Conservation (phyloP, 2,329 filamentous ascomycete genomes). For the Xylaria sp. region DNA sequence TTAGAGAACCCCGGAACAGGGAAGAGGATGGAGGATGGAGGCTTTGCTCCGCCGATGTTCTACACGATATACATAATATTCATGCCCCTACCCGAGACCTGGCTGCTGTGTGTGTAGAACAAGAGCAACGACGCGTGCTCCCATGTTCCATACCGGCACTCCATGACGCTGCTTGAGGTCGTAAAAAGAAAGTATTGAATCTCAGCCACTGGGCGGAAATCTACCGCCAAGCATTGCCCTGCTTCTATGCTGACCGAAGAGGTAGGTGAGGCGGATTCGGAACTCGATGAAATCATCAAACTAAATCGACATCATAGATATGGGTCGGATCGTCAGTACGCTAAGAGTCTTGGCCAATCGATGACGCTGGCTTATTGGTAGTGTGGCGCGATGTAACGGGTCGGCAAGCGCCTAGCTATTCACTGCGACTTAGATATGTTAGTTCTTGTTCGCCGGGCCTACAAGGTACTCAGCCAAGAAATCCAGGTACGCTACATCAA, state of each 20-base stretch:
- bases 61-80: constrained; percentile 1
- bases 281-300: constrained; percentile 44
- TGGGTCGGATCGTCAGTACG: constrained; percentile 1
- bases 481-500: too few species aligned
- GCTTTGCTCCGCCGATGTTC: constrained; percentile 20
- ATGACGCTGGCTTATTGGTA: not conserved
- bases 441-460: too few species aligned
- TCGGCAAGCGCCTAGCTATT: too few species aligned
- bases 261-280: not conserved
- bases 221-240: not conserved
- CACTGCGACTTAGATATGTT: too few species aligned
- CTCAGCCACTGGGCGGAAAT: not conserved
- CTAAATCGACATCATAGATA: constrained; percentile 39
- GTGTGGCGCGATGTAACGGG: not conserved
- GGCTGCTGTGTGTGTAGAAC: not conserved
- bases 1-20: not conserved
- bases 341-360: not conserved
- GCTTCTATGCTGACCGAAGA: not conserved
- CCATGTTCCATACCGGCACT: too few species aligned
- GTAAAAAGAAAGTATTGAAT: not conserved
- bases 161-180: not conserved
- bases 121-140: not conserved
- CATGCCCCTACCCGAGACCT: not conserved
- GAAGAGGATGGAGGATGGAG: constrained; percentile 22
- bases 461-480: too few species aligned